Evolutionary conservation across 192 early-diverging fungal species (phyloP).

Genomic region (Chytriomyces sp.): DNA sequence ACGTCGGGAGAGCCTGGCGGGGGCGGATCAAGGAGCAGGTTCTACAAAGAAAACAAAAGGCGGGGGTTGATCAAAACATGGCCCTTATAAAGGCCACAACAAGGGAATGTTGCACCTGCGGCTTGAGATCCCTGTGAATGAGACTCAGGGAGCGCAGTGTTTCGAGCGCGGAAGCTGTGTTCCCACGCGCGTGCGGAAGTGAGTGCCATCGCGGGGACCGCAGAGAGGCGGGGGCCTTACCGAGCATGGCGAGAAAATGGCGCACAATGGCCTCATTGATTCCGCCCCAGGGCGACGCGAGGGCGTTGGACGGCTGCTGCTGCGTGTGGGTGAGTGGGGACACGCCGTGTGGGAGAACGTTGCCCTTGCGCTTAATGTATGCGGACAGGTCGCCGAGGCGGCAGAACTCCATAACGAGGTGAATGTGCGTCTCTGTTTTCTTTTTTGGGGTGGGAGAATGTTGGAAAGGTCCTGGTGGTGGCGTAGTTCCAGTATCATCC

Average conservation of each 20-base stretch:
- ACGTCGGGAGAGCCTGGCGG: conserved; percentile 38
- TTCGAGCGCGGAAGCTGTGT: conserved; percentile 76
- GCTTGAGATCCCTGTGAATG: conserved; percentile 97
- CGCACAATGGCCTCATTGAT: conserved; percentile 78
- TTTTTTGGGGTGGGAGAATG: conserved; percentile 27
- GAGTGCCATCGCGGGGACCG: no score
- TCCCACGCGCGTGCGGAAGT: no score
- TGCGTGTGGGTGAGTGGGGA: conserved; percentile 31
- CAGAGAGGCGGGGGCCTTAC: no score
- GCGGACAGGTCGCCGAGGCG: conserved; percentile 89
- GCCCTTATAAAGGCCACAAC: neutral
- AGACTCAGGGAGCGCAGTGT: conserved; percentile 84
- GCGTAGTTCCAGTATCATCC: no score
- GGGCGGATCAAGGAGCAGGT: conserved; percentile 76
- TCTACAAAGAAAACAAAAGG: conserved; percentile 47
- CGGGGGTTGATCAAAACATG: no score
- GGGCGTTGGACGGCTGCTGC: conserved; percentile 16
- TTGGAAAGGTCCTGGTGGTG: neutral
- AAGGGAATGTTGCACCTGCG: conserved; percentile 77
- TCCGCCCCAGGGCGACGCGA: conserved; percentile 69
- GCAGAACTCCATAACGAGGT: conserved; percentile 98
- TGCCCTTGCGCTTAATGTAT: conserved; percentile 74
- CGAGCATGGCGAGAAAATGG: conserved; percentile 83
- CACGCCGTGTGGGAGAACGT: conserved; percentile 14
- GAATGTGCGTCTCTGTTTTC: conserved; percentile 92